phyloP scores from a whole-genome alignment of 2,329 filamentous ascomycete species.

The Chrysosporium keratinophilum region DNA sequence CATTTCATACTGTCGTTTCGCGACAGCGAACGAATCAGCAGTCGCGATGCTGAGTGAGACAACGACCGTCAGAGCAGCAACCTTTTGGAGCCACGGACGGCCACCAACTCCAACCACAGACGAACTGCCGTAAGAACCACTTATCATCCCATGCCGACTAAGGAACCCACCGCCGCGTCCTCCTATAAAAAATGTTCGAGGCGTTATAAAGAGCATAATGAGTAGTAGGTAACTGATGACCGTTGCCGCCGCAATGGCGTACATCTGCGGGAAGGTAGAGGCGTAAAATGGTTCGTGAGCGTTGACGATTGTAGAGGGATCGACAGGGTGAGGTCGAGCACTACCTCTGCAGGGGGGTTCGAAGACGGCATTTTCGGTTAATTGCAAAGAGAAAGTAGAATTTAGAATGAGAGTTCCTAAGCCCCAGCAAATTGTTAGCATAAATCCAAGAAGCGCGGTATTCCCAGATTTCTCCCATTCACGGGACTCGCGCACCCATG shows the following conservation, averaged over 20 bases:
- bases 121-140: slow-evolving; percentile 58
- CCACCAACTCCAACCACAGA: slow-evolving; percentile 77
- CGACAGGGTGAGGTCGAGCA: slow-evolving; percentile 19
- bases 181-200: slow-evolving; percentile 83
- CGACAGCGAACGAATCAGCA: slow-evolving; percentile 77
- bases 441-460: background rate
- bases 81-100: slow-evolving; percentile 82
- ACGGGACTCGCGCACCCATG: background rate
- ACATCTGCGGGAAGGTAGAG: slow-evolving; percentile 84
- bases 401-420: slow-evolving; percentile 36
- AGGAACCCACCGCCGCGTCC: slow-evolving; percentile 57
- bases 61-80: slow-evolving; percentile 53
- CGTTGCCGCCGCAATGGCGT: slow-evolving; percentile 82
- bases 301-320: slow-evolving; percentile 49
- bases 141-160: slow-evolving; percentile 72
- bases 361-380: slow-evolving; percentile 42
- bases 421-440: slow-evolving; percentile 4
- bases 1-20: slow-evolving; percentile 65
- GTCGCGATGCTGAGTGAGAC: slow-evolving; percentile 90
- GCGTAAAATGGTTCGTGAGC: slow-evolving; percentile 83
- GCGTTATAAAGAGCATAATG: slow-evolving; percentile 87
- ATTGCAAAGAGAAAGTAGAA: slow-evolving; percentile 33
- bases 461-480: background rate
- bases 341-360: slow-evolving; percentile 37
- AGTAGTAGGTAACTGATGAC: slow-evolving; percentile 86